phyloP scores from a whole-genome alignment of 495 filamentous ascomycete species.

The Choiromyces venosus region DNA sequence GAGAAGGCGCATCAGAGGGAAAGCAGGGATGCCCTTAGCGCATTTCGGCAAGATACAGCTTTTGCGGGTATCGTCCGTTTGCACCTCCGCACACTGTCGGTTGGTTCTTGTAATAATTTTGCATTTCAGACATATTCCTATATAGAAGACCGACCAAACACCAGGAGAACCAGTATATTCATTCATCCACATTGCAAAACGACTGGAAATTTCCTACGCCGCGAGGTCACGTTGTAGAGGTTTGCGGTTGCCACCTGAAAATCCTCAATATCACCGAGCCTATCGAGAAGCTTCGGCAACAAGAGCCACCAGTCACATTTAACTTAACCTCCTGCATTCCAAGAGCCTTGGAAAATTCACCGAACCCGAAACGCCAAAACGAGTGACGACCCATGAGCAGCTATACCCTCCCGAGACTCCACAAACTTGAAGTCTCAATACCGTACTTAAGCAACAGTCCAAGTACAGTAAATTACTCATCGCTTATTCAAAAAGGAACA shows the following conservation, averaged over 20 bases:
- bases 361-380: too few relatives aligned
- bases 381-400: too few relatives aligned
- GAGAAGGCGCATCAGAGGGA: neutral
- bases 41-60: neutral
- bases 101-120: too few relatives aligned
- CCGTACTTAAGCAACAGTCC: too few relatives aligned
- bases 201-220: conserved; percentile 37
- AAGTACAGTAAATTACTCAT: too few relatives aligned
- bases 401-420: too few relatives aligned
- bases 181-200: conserved; percentile 33
- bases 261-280: conserved; percentile 36
- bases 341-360: too few relatives aligned
- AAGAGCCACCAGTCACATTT: conserved; percentile 53
- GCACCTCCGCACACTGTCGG: too few relatives aligned
- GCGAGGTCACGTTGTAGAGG: conserved; percentile 39
- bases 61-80: neutral
- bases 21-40: neutral
- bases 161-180: conserved; percentile 32
- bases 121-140: too few relatives aligned
- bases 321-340: too few relatives aligned
- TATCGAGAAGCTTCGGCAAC: conserved; percentile 39
- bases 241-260: conserved; percentile 29
- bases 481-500: too few relatives aligned
- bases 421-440: too few relatives aligned
- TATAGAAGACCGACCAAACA: conserved; percentile 48